phyloP scores from a whole-genome alignment of 2,329 filamentous ascomycete species.

The Monilinia vaccinii-corymbosi region DNA sequence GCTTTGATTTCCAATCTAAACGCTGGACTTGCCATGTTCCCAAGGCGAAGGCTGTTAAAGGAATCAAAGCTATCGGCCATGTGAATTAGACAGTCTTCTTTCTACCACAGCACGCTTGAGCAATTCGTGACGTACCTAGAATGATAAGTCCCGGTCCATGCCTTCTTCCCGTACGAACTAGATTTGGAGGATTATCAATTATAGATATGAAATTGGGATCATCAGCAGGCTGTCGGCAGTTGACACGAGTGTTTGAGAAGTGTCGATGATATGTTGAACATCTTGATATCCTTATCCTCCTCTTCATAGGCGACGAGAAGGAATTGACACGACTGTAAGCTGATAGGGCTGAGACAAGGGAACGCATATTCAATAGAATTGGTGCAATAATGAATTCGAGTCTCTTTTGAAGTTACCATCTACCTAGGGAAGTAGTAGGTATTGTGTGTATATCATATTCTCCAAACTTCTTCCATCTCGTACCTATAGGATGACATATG shows the following conservation, averaged over 20 bases:
- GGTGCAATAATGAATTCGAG: background rate
- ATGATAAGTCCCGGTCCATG: conserved; percentile 77
- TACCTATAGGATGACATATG: background rate
- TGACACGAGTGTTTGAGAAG: conserved; percentile 19
- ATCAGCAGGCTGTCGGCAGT: conserved; percentile 42
- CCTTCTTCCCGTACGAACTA: conserved; percentile 63
- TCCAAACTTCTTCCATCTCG: background rate
- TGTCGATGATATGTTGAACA: conserved; percentile 24
- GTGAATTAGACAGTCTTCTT: background rate
- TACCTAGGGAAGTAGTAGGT: too few species aligned
- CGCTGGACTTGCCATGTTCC: conserved; percentile 95
- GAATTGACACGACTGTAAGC: background rate
- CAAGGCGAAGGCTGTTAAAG: conserved; percentile 79
- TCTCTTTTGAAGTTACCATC: background rate
- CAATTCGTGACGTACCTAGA: conserved; percentile 43
- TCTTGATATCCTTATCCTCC: conserved; percentile 8
- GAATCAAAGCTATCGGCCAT: conserved; percentile 50
- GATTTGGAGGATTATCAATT: conserved; percentile 72
- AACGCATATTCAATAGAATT: background rate
- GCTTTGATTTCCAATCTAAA: conserved; percentile 84
- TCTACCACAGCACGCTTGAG: background rate
- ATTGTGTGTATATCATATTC: background rate
- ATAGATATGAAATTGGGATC: conserved; percentile 75
- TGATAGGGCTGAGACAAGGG: background rate
- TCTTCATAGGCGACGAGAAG: background rate